These are phyloP conservation scores for Populus hybrid DNA, from an alignment of 441 rosid genomes.

Conservation along the genomic window DNA sequence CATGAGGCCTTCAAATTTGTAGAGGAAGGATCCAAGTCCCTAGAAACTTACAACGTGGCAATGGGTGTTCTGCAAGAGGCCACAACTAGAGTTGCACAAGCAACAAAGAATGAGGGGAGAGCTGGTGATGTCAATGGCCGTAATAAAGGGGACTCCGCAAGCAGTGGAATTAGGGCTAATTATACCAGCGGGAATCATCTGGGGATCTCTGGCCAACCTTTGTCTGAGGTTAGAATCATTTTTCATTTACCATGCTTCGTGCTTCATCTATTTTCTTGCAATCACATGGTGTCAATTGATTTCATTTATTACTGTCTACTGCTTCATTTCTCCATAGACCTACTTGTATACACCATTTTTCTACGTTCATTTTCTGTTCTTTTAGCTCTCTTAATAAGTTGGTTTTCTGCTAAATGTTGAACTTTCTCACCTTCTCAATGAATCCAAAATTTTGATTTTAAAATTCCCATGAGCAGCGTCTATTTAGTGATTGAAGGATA, in stretches of 20 bases:
- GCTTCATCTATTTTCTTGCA: conserved; percentile 1
- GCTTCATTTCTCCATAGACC: background rate
- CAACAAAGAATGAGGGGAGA: conserved; percentile 56
- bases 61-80: conserved; percentile 68
- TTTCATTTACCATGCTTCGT: conserved; percentile 3
- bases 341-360: background rate
- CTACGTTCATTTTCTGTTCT: background rate
- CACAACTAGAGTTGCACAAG: conserved; percentile 52
- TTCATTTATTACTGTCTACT: background rate
- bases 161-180: conserved; percentile 31
- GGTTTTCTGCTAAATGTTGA: background rate
- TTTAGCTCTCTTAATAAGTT: background rate
- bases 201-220: conserved; percentile 30
- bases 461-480: background rate
- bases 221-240: conserved; percentile 57
- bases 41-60: conserved; percentile 52
- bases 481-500: background rate
- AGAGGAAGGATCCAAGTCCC: conserved; percentile 66
- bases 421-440: background rate
- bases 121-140: conserved; percentile 41
- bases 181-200: conserved; percentile 24
- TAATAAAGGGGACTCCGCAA: conserved; percentile 31
- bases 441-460: background rate
- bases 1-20: conserved; percentile 77
- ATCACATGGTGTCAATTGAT: background rate